Evolutionary conservation across 495 filamentous ascomycete species (phyloP).

Genomic region (Terfezia claveryi): DNA sequence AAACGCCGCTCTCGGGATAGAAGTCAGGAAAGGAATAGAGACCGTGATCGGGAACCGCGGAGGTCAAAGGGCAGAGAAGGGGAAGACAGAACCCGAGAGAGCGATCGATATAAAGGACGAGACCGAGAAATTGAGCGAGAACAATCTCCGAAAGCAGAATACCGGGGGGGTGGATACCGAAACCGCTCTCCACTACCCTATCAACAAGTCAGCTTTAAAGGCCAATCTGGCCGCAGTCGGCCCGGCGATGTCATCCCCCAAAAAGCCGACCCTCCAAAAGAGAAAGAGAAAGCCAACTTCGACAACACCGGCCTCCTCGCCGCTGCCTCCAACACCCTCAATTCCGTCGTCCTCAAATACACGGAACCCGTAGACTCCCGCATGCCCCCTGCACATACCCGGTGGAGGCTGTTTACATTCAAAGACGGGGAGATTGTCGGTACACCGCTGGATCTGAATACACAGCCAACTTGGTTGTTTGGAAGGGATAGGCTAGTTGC

Average conservation of each 20-base stretch:
- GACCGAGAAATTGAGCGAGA: too few relatives aligned
- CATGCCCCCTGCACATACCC: slow-evolving; percentile 53
- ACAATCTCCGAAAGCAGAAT: too few relatives aligned
- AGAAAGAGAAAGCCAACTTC: slow-evolving; percentile 80
- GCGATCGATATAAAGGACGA: too few relatives aligned
- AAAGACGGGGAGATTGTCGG: slow-evolving; percentile 50
- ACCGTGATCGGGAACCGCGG: neutral
- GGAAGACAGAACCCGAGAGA: too few relatives aligned
- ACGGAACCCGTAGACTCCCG: slow-evolving; percentile 85
- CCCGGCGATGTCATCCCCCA: neutral
- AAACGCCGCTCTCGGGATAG: neutral
- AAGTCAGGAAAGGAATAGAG: neutral
- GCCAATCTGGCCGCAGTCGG: neutral
- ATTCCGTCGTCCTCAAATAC: slow-evolving; percentile 70
- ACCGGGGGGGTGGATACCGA: too few relatives aligned
- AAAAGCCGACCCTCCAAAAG: slow-evolving; percentile 19
- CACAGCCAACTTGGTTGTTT: slow-evolving; percentile 72
- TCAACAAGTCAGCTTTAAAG: too few relatives aligned
- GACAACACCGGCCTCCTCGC: slow-evolving; percentile 60
- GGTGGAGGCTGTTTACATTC: slow-evolving; percentile 87
- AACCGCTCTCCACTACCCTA: too few relatives aligned
- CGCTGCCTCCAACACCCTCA: slow-evolving; percentile 57
- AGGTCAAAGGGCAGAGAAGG: too few relatives aligned
- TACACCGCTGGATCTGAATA: slow-evolving; percentile 52
- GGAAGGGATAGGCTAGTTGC: slow-evolving; percentile 60